A percentile compares a stretch with the other conserved stretches of the same genome.
Conservation (phyloP, 352 stramenopile genomes). For the Albugo laibachii region DNA sequence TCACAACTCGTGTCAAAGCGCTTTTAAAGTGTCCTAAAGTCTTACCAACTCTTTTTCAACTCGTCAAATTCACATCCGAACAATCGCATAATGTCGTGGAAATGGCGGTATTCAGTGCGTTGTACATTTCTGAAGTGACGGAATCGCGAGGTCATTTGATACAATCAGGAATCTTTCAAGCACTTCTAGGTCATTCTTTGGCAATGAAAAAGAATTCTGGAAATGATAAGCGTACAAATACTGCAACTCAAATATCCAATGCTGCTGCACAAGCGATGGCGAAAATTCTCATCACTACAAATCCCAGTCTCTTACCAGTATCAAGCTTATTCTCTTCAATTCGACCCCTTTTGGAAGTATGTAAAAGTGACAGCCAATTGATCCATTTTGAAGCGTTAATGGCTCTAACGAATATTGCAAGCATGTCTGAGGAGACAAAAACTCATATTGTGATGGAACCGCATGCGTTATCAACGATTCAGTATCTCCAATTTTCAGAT, state of each 20-base stretch:
- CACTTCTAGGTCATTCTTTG: slow-evolving; percentile 42
- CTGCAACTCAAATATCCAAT: slow-evolving; percentile 73
- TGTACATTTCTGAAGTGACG: slow-evolving; percentile 42
- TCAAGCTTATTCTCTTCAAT: slow-evolving; percentile 62
- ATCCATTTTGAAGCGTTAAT: slow-evolving; percentile 87
- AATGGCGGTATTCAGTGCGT: slow-evolving; percentile 43
- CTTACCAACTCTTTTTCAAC: slow-evolving; percentile 50
- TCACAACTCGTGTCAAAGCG: slow-evolving; percentile 26
- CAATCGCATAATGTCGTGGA: slow-evolving; percentile 62
- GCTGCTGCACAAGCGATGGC: slow-evolving; percentile 83
- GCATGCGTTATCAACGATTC: slow-evolving; percentile 47
- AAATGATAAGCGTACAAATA: slow-evolving; percentile 17
- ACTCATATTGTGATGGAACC: slow-evolving; percentile 55
- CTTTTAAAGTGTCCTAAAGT: slow-evolving; percentile 17
- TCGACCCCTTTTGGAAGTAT: slow-evolving; percentile 81
- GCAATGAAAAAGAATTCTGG: slow-evolving; percentile 26
- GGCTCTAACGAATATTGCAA: slow-evolving; percentile 94
- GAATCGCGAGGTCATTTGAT: slow-evolving; percentile 53
- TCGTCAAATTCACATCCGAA: slow-evolving; percentile 52
- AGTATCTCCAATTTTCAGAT: slow-evolving; percentile 92
- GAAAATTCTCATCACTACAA: slow-evolving; percentile 94
- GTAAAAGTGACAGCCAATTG: slow-evolving; percentile 80
- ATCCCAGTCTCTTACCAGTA: slow-evolving; percentile 79
- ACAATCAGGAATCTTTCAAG: slow-evolving; percentile 58
- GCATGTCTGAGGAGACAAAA: slow-evolving; percentile 87